A percentile compares a stretch with the other conserved stretches of the same genome.
phyloP scores from a whole-genome alignment of 768 basidiomycete species.

The Mrakia gelida region DNA sequence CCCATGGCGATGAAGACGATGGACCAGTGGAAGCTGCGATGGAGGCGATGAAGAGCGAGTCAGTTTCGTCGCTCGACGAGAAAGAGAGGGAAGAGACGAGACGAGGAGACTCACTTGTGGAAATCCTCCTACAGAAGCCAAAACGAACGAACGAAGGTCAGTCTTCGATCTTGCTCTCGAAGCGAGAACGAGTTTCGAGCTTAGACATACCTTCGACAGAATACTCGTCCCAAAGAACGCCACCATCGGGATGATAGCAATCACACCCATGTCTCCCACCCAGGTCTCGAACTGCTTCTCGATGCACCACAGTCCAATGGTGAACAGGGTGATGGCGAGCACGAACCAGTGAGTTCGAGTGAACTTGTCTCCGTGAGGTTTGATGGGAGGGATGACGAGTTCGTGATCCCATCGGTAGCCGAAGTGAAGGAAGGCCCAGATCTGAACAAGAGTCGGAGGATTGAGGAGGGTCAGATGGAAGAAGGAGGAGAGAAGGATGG shows the following conservation, averaged over 20 bases:
- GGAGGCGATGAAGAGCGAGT: neutral
- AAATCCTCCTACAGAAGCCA: slow-evolving; percentile 69
- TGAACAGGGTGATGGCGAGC: slow-evolving; percentile 69
- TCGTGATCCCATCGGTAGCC: slow-evolving; percentile 64
- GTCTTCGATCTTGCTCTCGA: neutral
- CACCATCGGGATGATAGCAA: slow-evolving; percentile 86
- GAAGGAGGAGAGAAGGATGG: too few species aligned
- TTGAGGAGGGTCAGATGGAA: neutral
- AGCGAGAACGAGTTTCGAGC: neutral
- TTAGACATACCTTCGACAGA: slow-evolving; percentile 74
- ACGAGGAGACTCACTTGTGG: slow-evolving; percentile 53
- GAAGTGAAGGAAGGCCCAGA: slow-evolving; percentile 82
- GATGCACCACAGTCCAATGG: slow-evolving; percentile 85
- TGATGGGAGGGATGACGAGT: slow-evolving; percentile 76
- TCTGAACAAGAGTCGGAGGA: slow-evolving; percentile 41
- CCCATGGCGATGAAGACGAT: slow-evolving; percentile 92
- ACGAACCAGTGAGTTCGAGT: slow-evolving; percentile 87
- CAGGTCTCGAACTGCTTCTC: slow-evolving; percentile 68
- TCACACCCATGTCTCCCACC: slow-evolving; percentile 95
- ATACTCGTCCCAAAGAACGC: slow-evolving; percentile 92
- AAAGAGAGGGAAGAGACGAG: neutral
- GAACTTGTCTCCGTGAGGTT: slow-evolving; percentile 76
- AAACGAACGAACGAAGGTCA: neutral
- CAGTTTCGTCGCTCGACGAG: neutral
- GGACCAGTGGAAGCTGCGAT: slow-evolving; percentile 32